Conservation (phyloP, 192 early-diverging fungal species). For the Backusella westeae region DNA sequence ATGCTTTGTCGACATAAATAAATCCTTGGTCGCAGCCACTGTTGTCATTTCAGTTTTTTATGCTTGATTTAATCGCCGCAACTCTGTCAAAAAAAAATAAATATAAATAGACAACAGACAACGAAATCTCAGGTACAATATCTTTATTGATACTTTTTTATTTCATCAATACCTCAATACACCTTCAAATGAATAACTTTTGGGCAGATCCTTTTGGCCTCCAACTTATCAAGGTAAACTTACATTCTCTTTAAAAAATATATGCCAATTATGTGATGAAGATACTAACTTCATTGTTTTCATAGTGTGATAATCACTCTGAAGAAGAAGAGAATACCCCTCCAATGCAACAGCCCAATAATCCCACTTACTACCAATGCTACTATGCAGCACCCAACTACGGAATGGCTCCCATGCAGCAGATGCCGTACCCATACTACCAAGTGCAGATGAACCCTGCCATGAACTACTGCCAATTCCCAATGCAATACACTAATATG, state of each 20-base stretch:
- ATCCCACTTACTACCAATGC: not conserved
- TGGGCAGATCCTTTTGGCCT: not conserved
- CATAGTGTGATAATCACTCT: not conserved
- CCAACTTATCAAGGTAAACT: not conserved
- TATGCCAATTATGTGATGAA: not conserved
- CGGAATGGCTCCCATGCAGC: not conserved
- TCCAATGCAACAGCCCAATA: not conserved
- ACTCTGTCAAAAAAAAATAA: too few species aligned
- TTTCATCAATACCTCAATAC: not conserved
- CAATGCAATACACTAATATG: not conserved
- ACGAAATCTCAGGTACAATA: not conserved
- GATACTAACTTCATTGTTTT: too few species aligned
- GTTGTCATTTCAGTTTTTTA: too few species aligned
- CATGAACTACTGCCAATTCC: not conserved
- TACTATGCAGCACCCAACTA: not conserved
- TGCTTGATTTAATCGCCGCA: too few species aligned
- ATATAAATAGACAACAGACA: too few species aligned
- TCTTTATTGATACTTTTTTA: not conserved
- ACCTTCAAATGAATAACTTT: not conserved
- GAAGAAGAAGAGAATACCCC: not conserved
- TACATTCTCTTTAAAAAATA: not conserved
- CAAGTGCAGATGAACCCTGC: not conserved
- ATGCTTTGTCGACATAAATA: not conserved
- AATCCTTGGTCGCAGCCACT: not conserved
- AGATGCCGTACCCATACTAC: not conserved